Base-by-base conservation (phyloP, 2,329 filamentous ascomycete species). In the Fusarium robinianum region DNA sequence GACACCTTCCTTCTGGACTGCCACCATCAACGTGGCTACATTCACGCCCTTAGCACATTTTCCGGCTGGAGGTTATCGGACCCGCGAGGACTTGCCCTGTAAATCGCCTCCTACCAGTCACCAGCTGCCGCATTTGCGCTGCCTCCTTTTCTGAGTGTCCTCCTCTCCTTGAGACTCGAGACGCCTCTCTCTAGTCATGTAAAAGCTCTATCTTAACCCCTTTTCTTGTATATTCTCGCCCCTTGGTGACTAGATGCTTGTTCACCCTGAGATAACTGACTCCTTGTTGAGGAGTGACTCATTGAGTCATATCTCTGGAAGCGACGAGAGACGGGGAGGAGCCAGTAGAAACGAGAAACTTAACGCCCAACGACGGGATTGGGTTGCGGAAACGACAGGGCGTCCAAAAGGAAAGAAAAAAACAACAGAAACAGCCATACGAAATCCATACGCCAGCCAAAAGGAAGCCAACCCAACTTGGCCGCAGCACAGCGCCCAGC, bases 131-230 rank as follows among this genome's bases (percentile, higher is more conserved):
- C 51, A 47, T 43, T 41, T 32, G 35, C 36, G 40, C 46, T 27
- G 17, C 37, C 52, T 53, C 49, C 41, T 49, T 57, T 56, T 57
- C 46, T 55, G 41, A 42, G 46, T 41, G 54, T 51, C 37, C 51
- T 55, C 43, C 36, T 51, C 48, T 27, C 29, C 9, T 25, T 8
- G 36, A 39, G 26, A 48, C 51, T 54, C 55, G 51, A 37, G 33
- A 14, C 25, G 27, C 7, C 18, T 35, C 19, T 38, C 34, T 48
- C 35, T 52, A 27, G 17, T 30, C 16, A n/a, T n/a, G n/a, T n/a
- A n/a, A n/a, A n/a, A n/a, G n/a, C 27, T 16, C 34, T 32, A 31
- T 44, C n/a, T 46, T 30, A n/a, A 18, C 37, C 51, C 51, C 40
- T 36, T 47, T 54, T 34, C 21, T 51, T 31, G 27, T 12, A 27